phyloP scores from a whole-genome alignment of 78 protist genomes.

The Protostelium mycophagum region DNA sequence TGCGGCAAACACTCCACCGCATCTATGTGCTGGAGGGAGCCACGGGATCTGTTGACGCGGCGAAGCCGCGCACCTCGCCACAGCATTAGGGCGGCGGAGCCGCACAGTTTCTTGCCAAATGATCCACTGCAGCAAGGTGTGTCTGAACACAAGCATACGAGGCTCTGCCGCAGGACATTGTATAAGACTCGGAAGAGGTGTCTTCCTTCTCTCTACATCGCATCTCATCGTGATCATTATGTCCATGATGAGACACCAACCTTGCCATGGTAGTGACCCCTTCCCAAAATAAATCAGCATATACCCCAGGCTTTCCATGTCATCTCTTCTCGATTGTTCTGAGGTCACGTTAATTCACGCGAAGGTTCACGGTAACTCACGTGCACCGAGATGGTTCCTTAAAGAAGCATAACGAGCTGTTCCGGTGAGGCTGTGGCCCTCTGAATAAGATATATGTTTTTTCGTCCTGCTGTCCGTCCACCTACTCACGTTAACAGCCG shows the following conservation, averaged over 20 bases:
- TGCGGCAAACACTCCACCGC: too few relatives aligned
- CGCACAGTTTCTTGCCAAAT: too few relatives aligned
- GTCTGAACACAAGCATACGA: too few relatives aligned
- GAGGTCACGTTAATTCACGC: slow-evolving; percentile 84
- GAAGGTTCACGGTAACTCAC: neutral
- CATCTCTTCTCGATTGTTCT: slow-evolving; percentile 88
- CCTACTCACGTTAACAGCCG: neutral
- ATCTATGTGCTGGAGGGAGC: too few relatives aligned
- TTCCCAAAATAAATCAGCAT: slow-evolving; percentile 77
- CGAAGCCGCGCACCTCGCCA: too few relatives aligned
- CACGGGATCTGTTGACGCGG: too few relatives aligned
- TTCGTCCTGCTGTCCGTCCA: slow-evolving; percentile 67
- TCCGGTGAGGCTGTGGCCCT: slow-evolving; percentile 88
- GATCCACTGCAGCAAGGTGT: too few relatives aligned
- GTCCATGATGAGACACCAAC: slow-evolving; percentile 18
- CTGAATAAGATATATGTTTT: slow-evolving; percentile 88
- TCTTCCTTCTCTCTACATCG: too few relatives aligned
- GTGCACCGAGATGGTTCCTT: slow-evolving; percentile 84
- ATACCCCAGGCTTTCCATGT: slow-evolving; percentile 86
- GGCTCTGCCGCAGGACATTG: too few relatives aligned
- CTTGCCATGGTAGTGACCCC: slow-evolving; percentile 95
- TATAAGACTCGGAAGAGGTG: too few relatives aligned
- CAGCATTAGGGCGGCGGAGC: too few relatives aligned
- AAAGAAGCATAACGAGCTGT: slow-evolving; percentile 89
- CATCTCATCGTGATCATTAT: neutral